Conservation (phyloP, 768 basidiomycete genomes). For the Nevesoporus exiguus region DNA sequence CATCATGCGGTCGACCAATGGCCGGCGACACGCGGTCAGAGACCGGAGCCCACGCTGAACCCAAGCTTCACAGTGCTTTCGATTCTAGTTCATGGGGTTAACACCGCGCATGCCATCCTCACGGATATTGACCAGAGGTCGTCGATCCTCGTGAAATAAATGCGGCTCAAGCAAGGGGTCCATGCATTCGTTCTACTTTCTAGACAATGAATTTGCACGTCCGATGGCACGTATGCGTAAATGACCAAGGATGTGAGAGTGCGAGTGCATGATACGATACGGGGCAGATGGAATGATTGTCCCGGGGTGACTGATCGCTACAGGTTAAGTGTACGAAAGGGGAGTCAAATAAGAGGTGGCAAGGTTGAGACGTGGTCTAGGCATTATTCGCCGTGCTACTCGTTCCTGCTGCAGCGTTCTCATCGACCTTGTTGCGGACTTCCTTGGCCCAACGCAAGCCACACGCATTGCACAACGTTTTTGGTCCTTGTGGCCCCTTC, state of each 20-base stretch:
- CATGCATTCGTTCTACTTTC: constrained; percentile 7
- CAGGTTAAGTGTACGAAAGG: constrained; percentile 4
- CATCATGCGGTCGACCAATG: neutral
- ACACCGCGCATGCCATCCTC: no score
- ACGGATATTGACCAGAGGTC: no score
- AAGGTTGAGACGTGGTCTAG: constrained; percentile 9
- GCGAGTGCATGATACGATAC: constrained; percentile 6
- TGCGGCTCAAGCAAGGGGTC: constrained; percentile 5
- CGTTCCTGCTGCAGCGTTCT: constrained; percentile 25
- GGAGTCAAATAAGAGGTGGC: neutral
- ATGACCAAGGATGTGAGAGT: constrained; percentile 17
- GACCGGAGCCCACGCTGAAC: neutral
- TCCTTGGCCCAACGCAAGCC: constrained; percentile 92
- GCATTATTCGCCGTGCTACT: constrained; percentile 18
- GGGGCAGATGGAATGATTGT: constrained; percentile 2
- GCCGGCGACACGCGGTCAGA: neutral
- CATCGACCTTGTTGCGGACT: constrained; percentile 43
- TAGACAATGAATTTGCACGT: constrained; percentile 4
- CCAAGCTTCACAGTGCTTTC: neutral
- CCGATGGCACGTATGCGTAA: constrained; percentile 9
- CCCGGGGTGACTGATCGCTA: constrained; percentile 1
- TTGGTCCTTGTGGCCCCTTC: constrained; percentile 90
- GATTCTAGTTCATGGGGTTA: no score
- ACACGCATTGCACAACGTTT: constrained; percentile 97
- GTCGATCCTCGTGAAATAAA: constrained; percentile 4